These are phyloP conservation scores for Agaricus subrufescens DNA, from an alignment of 768 basidiomycete species.

Conservation along the genomic window DNA sequence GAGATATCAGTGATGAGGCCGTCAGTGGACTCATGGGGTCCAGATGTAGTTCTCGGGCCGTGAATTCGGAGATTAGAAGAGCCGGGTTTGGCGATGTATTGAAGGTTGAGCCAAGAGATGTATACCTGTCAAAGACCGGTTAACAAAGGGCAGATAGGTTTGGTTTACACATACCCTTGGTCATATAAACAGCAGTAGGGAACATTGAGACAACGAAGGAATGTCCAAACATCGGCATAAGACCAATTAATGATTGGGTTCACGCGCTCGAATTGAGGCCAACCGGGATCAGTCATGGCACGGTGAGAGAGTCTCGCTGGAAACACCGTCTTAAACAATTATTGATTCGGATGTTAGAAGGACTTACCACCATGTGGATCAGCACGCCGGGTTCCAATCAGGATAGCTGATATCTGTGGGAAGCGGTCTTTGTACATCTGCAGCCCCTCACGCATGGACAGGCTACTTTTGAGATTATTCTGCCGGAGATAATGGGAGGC, in stretches of 20 bases:
- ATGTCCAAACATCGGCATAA: conserved; percentile 87
- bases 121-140: conserved; percentile 58
- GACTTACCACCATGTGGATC: conserved; percentile 92
- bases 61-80: conserved; percentile 37
- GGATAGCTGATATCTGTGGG: conserved; percentile 69
- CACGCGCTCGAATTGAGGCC: conserved; percentile 87
- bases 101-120: conserved; percentile 91
- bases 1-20: conserved; percentile 19
- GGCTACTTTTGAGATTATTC: conserved; percentile 44
- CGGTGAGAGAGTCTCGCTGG: conserved; percentile 67
- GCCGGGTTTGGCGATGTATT: conserved; percentile 95
- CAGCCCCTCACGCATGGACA: conserved; percentile 78
- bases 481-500: conserved; percentile 16
- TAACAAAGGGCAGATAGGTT: neutral
- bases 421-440: conserved; percentile 63
- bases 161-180: conserved; percentile 58
- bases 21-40: conserved; percentile 14
- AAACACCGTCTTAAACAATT: neutral
- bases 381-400: conserved; percentile 83
- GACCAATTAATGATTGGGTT: conserved; percentile 97
- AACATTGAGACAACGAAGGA: conserved; percentile 67
- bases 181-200: conserved; percentile 91
- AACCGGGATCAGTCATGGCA: conserved; percentile 81
- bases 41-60: neutral
- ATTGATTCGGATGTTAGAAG: neutral